These are phyloP conservation scores for Neonectria hederae DNA, from an alignment of 2,329 filamentous ascomycete genomes.

Conservation along the genomic window DNA sequence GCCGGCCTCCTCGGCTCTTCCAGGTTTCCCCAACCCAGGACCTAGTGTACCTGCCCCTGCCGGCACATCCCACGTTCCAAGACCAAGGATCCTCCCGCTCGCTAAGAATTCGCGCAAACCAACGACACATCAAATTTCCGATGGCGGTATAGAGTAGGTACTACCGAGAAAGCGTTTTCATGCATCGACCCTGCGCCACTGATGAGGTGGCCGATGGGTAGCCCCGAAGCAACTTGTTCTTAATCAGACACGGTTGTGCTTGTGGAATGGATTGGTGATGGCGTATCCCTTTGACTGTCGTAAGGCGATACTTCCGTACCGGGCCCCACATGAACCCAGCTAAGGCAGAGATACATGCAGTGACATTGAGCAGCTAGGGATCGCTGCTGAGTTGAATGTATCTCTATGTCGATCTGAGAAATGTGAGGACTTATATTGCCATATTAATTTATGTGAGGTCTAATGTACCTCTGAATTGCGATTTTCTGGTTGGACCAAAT, in stretches of 20 bases:
- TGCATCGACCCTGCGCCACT: conserved; percentile 4
- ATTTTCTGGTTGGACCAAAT: too few relatives aligned
- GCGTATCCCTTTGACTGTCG: too few relatives aligned
- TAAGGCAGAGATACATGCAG: too few relatives aligned
- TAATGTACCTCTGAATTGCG: too few relatives aligned
- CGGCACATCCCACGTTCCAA: conserved; percentile 11
- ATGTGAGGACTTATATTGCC: too few relatives aligned
- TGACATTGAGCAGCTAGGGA: too few relatives aligned
- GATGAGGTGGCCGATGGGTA: conserved; percentile 3
- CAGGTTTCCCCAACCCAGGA: not conserved
- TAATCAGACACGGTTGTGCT: conserved; percentile 6
- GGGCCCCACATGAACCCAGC: too few relatives aligned
- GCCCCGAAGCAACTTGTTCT: conserved; percentile 2
- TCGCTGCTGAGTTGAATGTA: too few relatives aligned
- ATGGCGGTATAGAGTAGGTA: conserved; percentile 7
- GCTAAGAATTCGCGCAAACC: conserved; percentile 31
- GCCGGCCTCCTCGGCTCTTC: not conserved
- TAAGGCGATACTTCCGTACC: too few relatives aligned
- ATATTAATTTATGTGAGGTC: too few relatives aligned
- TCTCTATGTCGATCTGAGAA: too few relatives aligned
- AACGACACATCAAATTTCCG: conserved; percentile 23
- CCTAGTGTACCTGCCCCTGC: not conserved
- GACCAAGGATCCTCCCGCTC: conserved; percentile 21
- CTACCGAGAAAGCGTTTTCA: conserved; percentile 1
- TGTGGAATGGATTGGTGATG: not conserved